Evolutionary conservation across 352 stramenopile genomes (phyloP), one percentile per base, ranked within the genome.

Genomic region (Globisporangium nodosum): DNA sequence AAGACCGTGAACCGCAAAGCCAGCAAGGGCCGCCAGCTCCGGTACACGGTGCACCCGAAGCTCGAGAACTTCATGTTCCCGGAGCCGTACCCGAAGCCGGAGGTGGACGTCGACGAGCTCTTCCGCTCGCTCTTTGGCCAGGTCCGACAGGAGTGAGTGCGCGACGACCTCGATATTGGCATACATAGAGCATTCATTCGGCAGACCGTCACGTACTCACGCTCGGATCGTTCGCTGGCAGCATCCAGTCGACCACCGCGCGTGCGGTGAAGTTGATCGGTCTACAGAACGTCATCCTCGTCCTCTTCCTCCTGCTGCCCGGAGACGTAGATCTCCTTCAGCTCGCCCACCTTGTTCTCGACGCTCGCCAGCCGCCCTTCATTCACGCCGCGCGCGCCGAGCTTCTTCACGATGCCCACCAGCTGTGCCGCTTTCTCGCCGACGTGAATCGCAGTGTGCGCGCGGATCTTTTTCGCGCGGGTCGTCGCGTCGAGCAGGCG

Each of bases 61-160:
- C 74, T 95, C 27, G 83, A 95, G 61, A 92, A 95, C 66, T 95
- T 95, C 49, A 95, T 94, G 86, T 95, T 94, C 57, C 86, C 86
- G 0, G 82, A 94, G 51, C 86, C 86, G 63, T 89, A 88, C 54
- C 74, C 76, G 6, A 76, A 73, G 42, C 73, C 82, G 13, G 77
- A 86, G 52, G 91, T 95, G 71, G 84, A 95, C 57, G 71, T 89
- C 11, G 78, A 88, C 49, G 86, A 95, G 66, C 76, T 95, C 18
- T 93, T 93, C 63, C 81, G 78, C 49, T 95, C 86, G 52, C 69
- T 94, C 48, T 95, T 95, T 53, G 85, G 80, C 48, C 78, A 89
- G 51, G 56, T 77, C 7, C 0, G 21, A 20, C 56, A 46, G 33
- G 42, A 56, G 37, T 43, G 60, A 68, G 61, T 0, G 45, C 3